Conservation (phyloP, 768 basidiomycete species). For the Tulasnella sp. region DNA sequence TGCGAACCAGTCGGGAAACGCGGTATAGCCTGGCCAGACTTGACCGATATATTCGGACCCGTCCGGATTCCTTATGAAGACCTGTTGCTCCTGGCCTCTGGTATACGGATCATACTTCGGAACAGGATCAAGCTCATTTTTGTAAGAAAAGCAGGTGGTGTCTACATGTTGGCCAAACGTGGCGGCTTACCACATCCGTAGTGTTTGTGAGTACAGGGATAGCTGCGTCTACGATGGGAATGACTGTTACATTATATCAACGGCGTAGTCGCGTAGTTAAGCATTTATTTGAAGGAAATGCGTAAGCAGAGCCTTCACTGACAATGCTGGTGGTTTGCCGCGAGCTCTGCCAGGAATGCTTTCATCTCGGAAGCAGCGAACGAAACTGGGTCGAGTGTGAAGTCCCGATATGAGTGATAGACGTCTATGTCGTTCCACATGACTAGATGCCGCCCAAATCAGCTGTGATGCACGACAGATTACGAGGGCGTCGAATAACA, state of each 20-base stretch:
- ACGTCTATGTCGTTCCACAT: constrained; percentile 76
- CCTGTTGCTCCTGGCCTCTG: constrained; percentile 47
- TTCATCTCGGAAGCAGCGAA: constrained; percentile 47
- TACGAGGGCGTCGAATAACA: background rate
- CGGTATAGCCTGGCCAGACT: constrained; percentile 71
- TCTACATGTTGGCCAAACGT: background rate
- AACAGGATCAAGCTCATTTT: too few species aligned
- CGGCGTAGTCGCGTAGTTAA: too few species aligned
- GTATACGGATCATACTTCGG: constrained; percentile 56
- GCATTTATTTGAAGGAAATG: background rate
- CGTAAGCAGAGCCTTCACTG: constrained; percentile 11
- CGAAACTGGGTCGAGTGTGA: constrained; percentile 53
- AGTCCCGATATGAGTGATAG: constrained; percentile 57
- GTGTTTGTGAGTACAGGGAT: constrained; percentile 45
- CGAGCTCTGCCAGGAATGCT: constrained; percentile 42
- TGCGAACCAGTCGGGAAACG: constrained; percentile 25
- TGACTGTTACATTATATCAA: constrained; percentile 32
- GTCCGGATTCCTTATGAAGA: constrained; percentile 37
- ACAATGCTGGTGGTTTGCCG: constrained; percentile 40
- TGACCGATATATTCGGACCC: constrained; percentile 59
- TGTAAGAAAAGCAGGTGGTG: too few species aligned
- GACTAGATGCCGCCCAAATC: constrained; percentile 28
- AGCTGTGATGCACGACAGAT: background rate
- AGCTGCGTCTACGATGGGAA: constrained; percentile 60
- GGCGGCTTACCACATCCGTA: constrained; percentile 45